A percentile compares a stretch with the other conserved stretches of the same genome.
Conservation (phyloP, 495 filamentous ascomycete species). For the Podospora conica region DNA sequence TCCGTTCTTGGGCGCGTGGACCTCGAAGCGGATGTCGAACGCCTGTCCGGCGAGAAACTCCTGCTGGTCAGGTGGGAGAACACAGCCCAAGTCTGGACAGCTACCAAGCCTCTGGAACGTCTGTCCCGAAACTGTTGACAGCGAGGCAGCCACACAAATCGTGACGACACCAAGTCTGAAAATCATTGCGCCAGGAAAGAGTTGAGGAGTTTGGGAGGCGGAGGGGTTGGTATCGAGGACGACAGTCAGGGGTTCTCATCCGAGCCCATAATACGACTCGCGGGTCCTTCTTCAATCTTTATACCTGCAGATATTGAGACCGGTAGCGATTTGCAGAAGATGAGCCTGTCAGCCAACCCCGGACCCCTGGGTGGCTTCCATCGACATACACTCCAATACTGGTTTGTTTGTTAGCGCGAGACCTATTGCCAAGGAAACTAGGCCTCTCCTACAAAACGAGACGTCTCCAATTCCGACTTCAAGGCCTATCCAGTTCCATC, state of each 20-base stretch:
- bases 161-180: constrained; percentile 23
- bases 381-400: too few relatives aligned
- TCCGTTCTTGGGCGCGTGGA: constrained; percentile 70
- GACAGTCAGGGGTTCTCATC: background rate
- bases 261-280: background rate
- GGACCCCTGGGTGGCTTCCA: background rate
- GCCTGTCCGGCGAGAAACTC: constrained; percentile 70
- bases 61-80: constrained; percentile 69
- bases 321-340: background rate
- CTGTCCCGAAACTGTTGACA: constrained; percentile 46
- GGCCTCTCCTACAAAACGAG: too few relatives aligned
- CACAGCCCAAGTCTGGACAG: constrained; percentile 66
- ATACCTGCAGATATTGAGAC: background rate
- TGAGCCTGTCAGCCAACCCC: background rate
- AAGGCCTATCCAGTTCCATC: too few relatives aligned
- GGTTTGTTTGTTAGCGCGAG: too few relatives aligned
- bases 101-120: constrained; percentile 64
- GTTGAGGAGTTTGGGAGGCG: background rate
- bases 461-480: too few relatives aligned
- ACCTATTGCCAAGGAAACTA: too few relatives aligned
- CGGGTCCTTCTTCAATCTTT: background rate
- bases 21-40: constrained; percentile 71
- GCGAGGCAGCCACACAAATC: constrained; percentile 28
- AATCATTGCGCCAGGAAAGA: constrained; percentile 22
- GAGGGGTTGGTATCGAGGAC: background rate